These are phyloP conservation scores for Ceratobasidium theobromae DNA, from an alignment of 1,284 basidiomycete genomes.

Conservation along the genomic window DNA sequence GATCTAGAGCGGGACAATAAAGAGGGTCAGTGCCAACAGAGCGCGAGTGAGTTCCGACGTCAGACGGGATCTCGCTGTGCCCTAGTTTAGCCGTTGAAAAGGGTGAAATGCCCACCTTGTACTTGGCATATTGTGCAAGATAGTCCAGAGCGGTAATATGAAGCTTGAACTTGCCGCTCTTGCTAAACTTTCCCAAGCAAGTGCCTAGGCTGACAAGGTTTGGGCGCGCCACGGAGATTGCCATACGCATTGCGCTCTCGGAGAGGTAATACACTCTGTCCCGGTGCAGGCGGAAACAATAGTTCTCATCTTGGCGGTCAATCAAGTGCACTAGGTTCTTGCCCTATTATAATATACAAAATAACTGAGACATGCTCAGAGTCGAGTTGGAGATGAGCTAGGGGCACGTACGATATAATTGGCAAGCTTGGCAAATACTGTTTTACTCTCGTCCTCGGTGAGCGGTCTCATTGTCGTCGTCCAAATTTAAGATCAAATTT, in stretches of 20 bases:
- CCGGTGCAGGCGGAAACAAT: constrained; percentile 89
- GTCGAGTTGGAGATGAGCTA: neutral
- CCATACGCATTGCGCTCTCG: constrained; percentile 88
- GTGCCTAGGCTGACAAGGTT: constrained; percentile 94
- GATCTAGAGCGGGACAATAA: constrained; percentile 57
- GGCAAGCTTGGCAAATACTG: constrained; percentile 86
- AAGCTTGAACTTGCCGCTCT: constrained; percentile 96
- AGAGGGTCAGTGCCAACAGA: too few relatives aligned
- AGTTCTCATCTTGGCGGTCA: constrained; percentile 79
- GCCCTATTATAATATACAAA: constrained; percentile 51
- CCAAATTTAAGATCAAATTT: constrained; percentile 32
- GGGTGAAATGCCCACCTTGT: constrained; percentile 66
- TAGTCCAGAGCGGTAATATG: constrained; percentile 94
- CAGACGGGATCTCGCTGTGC: too few relatives aligned
- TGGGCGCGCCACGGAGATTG: constrained; percentile 87
- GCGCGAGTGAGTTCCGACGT: too few relatives aligned
- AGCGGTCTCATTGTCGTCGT: constrained; percentile 67
- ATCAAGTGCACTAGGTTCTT: constrained; percentile 90
- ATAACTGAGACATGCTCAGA: neutral
- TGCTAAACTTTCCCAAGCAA: constrained; percentile 98
- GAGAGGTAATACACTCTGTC: constrained; percentile 95
- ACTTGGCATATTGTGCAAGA: constrained; percentile 95
- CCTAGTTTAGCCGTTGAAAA: neutral
- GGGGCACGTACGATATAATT: constrained; percentile 75
- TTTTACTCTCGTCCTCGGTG: constrained; percentile 83